Conservation (phyloP, 257 asterid species). For the Solanum tarapatanum region DNA sequence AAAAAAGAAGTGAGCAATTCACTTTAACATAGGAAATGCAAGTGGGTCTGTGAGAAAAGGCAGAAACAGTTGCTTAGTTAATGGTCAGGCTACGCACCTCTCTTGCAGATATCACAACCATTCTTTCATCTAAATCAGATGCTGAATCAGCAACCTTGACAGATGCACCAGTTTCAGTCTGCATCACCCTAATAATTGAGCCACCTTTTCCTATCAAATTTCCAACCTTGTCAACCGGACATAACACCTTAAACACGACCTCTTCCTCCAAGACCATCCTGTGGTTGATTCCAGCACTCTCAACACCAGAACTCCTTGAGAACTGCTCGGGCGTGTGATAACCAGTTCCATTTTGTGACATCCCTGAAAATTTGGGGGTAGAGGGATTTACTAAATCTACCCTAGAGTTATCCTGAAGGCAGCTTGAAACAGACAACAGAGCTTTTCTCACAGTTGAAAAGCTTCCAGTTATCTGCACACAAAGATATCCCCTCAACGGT, state of each 20-base stretch:
- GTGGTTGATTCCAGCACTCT: constrained; percentile 2
- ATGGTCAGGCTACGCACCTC: constrained; percentile 4
- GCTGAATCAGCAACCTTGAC: constrained; percentile 8
- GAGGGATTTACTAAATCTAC: neutral
- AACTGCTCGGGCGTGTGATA: constrained; percentile 2
- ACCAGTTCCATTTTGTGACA: constrained; percentile 5
- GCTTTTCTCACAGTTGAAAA: constrained; percentile 6
- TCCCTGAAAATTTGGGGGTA: constrained; percentile 4
- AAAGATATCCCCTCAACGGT: neutral
- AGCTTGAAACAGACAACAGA: constrained; percentile 8
- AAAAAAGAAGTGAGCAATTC: neutral
- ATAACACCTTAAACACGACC: constrained; percentile 10
- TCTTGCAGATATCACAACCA: constrained; percentile 10
- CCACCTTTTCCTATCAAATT: constrained; percentile 16
- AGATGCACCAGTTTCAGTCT: constrained; percentile 17
- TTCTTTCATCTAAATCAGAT: constrained; percentile 10
- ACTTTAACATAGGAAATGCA: neutral
- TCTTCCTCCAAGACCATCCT: constrained; percentile 12
- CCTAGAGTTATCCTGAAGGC: constrained; percentile 7
- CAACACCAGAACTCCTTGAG: constrained; percentile 5
- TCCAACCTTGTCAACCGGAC: constrained; percentile 15
- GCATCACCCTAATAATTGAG: constrained; percentile 2
- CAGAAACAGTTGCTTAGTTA: neutral
- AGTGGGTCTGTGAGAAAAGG: neutral
- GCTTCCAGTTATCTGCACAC: constrained; percentile 9